Evolutionary conservation across 2,329 filamentous ascomycete species (phyloP).

Genomic region (Penicillium sclerotiorum): DNA sequence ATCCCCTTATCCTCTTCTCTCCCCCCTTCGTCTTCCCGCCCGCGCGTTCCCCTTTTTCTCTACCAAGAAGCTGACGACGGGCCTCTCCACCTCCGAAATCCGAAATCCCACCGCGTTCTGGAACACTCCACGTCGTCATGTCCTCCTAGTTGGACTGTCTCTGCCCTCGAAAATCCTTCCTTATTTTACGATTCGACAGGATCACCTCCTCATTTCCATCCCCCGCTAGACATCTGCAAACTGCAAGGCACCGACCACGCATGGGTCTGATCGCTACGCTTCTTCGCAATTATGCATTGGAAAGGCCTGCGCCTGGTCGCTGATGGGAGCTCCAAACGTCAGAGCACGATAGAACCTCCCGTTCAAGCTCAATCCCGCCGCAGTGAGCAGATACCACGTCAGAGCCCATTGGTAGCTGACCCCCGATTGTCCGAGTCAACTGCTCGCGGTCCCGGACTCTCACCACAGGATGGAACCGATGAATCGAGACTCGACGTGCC

Average conservation of each 20-base stretch:
- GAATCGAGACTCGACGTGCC: conserved; percentile 16
- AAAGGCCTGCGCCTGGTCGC: conserved; percentile 41
- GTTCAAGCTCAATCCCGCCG: conserved; percentile 33
- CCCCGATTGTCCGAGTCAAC: conserved; percentile 40
- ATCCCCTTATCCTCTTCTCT: background rate
- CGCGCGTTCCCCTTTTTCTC: conserved; percentile 29
- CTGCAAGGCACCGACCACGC: conserved; percentile 14
- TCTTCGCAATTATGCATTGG: conserved; percentile 43
- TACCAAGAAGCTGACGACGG: conserved; percentile 27
- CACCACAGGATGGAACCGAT: conserved; percentile 14
- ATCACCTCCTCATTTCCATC: background rate
- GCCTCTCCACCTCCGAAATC: conserved; percentile 21
- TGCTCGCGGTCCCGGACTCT: conserved; percentile 28
- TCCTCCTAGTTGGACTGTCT: conserved; percentile 1
- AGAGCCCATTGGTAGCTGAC: conserved; percentile 31
- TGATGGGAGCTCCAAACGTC: conserved; percentile 39
- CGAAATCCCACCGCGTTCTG: conserved; percentile 27
- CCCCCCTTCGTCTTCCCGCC: conserved; percentile 23
- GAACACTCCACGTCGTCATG: conserved; percentile 27
- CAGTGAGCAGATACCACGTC: conserved; percentile 42
- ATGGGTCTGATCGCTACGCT: conserved; percentile 22
- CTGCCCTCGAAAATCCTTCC: background rate
- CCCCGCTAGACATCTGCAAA: conserved; percentile 3
- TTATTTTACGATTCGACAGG: background rate
- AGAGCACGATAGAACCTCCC: conserved; percentile 34